phyloP scores from a whole-genome alignment of 176 grass and related monocot species.

The Oryza longistaminata region DNA sequence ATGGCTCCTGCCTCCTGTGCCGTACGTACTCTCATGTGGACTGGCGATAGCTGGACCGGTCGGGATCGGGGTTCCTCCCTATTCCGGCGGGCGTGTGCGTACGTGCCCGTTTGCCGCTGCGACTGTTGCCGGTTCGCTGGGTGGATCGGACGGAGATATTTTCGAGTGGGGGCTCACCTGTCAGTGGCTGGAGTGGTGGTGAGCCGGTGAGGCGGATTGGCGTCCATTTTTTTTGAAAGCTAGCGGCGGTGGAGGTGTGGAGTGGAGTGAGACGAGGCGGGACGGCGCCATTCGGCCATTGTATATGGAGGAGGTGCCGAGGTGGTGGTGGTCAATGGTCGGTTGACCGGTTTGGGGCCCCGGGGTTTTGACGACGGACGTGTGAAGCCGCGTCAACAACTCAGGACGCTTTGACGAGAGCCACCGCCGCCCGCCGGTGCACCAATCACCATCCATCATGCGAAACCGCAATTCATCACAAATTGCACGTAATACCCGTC shows the following conservation, averaged over 20 bases:
- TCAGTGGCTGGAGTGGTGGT: slow-evolving; percentile 20
- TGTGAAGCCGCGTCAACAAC: neutral
- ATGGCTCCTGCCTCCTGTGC: too few species aligned
- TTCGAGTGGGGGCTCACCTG: neutral
- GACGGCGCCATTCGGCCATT: neutral
- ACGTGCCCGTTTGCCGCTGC: neutral
- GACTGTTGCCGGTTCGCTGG: neutral
- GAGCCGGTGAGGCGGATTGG: too few species aligned
- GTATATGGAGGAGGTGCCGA: neutral
- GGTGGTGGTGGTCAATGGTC: neutral
- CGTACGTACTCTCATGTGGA: too few species aligned
- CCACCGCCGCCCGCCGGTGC: neutral
- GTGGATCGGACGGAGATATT: slow-evolving; percentile 22
- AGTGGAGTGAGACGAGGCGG: neutral
- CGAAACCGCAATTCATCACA: neutral
- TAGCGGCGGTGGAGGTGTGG: neutral
- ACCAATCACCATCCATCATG: neutral
- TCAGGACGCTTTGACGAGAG: neutral
- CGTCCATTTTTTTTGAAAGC: neutral
- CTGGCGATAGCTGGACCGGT: neutral
- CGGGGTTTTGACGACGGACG: neutral
- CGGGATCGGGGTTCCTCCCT: slow-evolving; percentile 20
- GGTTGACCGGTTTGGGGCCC: neutral
- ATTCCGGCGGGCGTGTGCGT: neutral
- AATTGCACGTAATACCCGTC: neutral